Evolutionary conservation across 139 green algal species (phyloP).

Genomic region (Astrephomene gubernaculifera): DNA sequence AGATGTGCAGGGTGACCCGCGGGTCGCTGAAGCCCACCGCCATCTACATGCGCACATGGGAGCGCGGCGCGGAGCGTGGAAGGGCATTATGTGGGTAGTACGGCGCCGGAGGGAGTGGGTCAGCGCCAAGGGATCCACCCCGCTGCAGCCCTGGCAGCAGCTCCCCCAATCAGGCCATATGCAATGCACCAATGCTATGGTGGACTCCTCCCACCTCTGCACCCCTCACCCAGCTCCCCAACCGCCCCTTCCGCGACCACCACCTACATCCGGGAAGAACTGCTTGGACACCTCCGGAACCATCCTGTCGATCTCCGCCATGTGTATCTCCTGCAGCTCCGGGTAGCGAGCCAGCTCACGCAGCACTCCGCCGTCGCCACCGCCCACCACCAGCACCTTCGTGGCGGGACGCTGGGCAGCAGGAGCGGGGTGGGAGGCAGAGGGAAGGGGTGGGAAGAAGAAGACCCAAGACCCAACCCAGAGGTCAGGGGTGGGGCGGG

Average conservation of each 20-base stretch:
- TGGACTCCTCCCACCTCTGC: not conserved
- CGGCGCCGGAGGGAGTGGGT: no score
- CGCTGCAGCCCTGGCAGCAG: no score
- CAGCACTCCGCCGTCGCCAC: slow-evolving; percentile 97
- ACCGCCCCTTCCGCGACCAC: not conserved
- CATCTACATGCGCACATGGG: slow-evolving; percentile 64
- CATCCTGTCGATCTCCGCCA: slow-evolving; percentile 97
- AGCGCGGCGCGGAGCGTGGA: no score
- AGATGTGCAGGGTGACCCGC: slow-evolving; percentile 88
- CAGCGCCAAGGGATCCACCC: no score
- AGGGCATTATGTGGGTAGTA: no score
- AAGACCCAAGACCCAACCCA: no score
- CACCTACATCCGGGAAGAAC: slow-evolving; percentile 83
- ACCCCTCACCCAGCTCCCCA: not conserved
- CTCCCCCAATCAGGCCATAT: no score
- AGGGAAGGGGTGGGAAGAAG: not conserved
- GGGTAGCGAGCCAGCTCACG: slow-evolving; percentile 82
- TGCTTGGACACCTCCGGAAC: slow-evolving; percentile 91
- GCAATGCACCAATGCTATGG: no score
- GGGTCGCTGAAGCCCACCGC: slow-evolving; percentile 93
- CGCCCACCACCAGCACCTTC: slow-evolving; percentile 94
- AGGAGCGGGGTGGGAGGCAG: not conserved
- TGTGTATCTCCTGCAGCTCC: slow-evolving; percentile 90
- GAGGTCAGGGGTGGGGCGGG: no score
- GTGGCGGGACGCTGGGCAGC: slow-evolving; percentile 53